phyloP scores from a whole-genome alignment of 768 basidiomycete species.

The Asterophora lycoperdoides region DNA sequence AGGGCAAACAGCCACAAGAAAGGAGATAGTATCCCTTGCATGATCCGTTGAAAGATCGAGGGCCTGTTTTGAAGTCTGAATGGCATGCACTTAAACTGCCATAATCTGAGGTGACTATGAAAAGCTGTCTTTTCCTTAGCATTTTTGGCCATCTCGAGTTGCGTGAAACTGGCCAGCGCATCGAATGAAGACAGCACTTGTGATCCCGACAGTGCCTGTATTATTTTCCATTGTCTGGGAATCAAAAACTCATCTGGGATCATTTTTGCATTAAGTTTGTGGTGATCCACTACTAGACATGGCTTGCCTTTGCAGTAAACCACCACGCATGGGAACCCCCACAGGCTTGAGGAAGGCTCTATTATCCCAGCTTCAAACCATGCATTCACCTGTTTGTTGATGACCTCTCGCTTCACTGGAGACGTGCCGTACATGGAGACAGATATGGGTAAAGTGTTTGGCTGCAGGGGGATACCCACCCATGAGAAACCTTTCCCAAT shows the following conservation, averaged over 20 bases:
- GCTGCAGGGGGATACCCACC: conserved; percentile 23
- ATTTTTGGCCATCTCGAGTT: conserved; percentile 26
- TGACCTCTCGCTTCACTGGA: conserved; percentile 25
- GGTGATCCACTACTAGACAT: conserved; percentile 31
- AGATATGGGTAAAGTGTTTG: conserved; percentile 23
- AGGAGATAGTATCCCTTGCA: conserved; percentile 32
- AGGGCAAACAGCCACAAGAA: conserved; percentile 36
- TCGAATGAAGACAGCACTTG: conserved; percentile 32
- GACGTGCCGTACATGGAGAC: conserved; percentile 22
- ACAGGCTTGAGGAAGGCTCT: conserved; percentile 37
- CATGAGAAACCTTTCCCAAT: conserved; percentile 13
- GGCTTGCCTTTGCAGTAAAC: conserved; percentile 35
- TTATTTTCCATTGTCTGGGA: conserved; percentile 22
- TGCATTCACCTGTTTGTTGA: conserved; percentile 24
- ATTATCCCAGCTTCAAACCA: conserved; percentile 35
- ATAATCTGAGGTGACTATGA: conserved; percentile 34
- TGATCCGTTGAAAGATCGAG: conserved; percentile 36
- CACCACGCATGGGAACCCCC: conserved; percentile 29
- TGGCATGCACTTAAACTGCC: conserved; percentile 38
- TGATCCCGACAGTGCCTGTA: conserved; percentile 26
- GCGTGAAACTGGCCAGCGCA: conserved; percentile 37
- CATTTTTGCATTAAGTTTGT: conserved; percentile 19
- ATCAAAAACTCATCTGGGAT: conserved; percentile 24
- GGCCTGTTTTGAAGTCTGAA: conserved; percentile 36
- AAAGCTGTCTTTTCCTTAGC: conserved; percentile 35